phyloP scores from a whole-genome alignment of 1,284 basidiomycete genomes.

The Athelia psychrophila region DNA sequence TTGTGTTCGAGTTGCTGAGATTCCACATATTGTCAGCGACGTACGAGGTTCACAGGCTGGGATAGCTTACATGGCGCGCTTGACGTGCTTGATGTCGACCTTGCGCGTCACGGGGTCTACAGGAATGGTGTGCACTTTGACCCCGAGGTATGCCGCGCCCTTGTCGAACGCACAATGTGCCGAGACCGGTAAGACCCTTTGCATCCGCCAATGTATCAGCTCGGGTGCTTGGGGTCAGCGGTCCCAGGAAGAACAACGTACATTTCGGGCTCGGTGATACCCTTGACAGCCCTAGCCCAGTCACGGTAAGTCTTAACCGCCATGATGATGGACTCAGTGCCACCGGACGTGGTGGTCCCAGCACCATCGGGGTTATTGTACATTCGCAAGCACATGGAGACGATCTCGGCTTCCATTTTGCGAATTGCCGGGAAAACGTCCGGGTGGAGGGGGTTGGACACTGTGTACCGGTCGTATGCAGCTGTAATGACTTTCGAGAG shows the following conservation, averaged over 20 bases:
- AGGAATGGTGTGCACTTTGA: conserved; percentile 89
- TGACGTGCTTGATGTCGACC: conserved; percentile 76
- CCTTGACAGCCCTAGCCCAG: conserved; percentile 85
- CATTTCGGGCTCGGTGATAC: conserved; percentile 93
- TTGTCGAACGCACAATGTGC: conserved; percentile 98
- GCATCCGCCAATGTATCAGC: background rate
- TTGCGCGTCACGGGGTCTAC: conserved; percentile 83
- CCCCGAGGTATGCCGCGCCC: conserved; percentile 85
- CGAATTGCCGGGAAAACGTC: conserved; percentile 93
- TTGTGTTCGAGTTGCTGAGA: conserved; percentile 75
- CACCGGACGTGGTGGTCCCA: conserved; percentile 92
- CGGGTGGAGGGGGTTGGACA: conserved; percentile 92
- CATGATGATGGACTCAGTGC: conserved; percentile 96
- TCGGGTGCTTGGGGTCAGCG: too few species aligned
- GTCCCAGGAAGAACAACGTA: conserved; percentile 34
- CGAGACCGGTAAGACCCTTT: conserved; percentile 83
- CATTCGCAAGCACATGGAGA: conserved; percentile 89
- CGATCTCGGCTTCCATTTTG: conserved; percentile 98
- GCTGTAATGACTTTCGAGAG: conserved; percentile 70
- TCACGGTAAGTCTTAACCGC: conserved; percentile 93
- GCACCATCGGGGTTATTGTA: conserved; percentile 85
- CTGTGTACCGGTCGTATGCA: conserved; percentile 69
- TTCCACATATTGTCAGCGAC: background rate
- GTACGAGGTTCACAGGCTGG: conserved; percentile 1
- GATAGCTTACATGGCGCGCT: conserved; percentile 76